Evolutionary conservation across 1,284 basidiomycete species (phyloP).

Genomic region (Puccinia triticina): DNA sequence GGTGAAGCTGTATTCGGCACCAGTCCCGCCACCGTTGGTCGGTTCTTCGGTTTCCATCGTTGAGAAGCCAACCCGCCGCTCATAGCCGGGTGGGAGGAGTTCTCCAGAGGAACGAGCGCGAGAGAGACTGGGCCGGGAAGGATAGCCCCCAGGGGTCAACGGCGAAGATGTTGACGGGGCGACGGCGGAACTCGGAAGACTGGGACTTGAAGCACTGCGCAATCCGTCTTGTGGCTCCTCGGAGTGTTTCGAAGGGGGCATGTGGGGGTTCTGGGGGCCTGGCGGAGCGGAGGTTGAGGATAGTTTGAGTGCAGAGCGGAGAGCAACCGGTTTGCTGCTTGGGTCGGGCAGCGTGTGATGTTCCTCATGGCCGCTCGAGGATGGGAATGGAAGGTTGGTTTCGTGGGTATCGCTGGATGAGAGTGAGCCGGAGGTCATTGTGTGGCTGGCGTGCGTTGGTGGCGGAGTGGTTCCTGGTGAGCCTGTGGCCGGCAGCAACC

Average conservation of each 20-base stretch:
- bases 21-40: slow-evolving; percentile 40
- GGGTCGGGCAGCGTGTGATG: not conserved
- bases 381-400: slow-evolving; percentile 5
- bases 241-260: not conserved
- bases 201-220: not conserved
- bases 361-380: slow-evolving; percentile 4
- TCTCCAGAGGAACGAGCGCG: slow-evolving; percentile 45
- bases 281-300: not conserved
- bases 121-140: slow-evolving; percentile 17
- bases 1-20: slow-evolving; percentile 51
- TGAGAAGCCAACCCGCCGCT: slow-evolving; percentile 49
- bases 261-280: slow-evolving; percentile 7
- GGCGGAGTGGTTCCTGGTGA: not conserved
- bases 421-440: slow-evolving; percentile 15
- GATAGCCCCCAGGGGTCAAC: not conserved
- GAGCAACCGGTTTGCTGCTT: slow-evolving; percentile 1
- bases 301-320: slow-evolving; percentile 37
- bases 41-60: slow-evolving; percentile 51
- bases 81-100: slow-evolving; percentile 44
- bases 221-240: not conserved
- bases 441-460: not conserved
- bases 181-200: not conserved
- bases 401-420: slow-evolving; percentile 16
- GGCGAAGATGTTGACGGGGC: not conserved
- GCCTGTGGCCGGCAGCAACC: too few relatives aligned